Evolutionary conservation across 2,329 filamentous ascomycete species (phyloP), one percentile per base, ranked within the genome.

Genomic region (Chrysosporium queenslandicum): DNA sequence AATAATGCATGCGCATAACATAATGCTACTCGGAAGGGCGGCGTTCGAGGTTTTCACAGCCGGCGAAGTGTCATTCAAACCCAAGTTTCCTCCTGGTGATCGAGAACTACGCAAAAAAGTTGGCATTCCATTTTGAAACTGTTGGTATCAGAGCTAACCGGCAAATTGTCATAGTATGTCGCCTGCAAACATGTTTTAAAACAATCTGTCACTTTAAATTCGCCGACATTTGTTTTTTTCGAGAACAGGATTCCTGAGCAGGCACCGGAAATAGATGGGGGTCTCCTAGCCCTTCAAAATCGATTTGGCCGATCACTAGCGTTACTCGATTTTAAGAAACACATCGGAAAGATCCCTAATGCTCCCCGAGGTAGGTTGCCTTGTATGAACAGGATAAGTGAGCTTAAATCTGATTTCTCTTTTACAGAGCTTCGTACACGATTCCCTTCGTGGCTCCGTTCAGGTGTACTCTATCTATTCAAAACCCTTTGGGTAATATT

Each of bases 201-300:
- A 34, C 8, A 6, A n/a, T 34, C 32, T 12, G 11, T 34, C 7
- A 11, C 32, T 14, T 12, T 34, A 3, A n/a, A 34, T 34, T 9
- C 45, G 5, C 6, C 18, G 16, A 16, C 4, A 20, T 16, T n/a
- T 16, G 46, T 52, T 32, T 12, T 23, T 40, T 40, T 54, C 25
- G 49, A 55, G 21, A 56, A 56, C 25, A 46, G 52, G 18, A 50
- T n/a, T 14, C 52, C 55, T 11, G 14, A 56, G 9, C n/a, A 12
- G 29, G 21, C 55, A 14, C 23, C 46, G 14, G 54, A 45, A 36
- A 9, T 52, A 1, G 53, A 30, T 37, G 34, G 52, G 46, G 39
- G 55, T 9, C 34, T 55, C 8, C 30, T 56, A 14, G 27, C 18
- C 6, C 16, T 56, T 8, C 55, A 56, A n/a, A 30, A 21, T 32